A percentile compares a stretch with the other conserved stretches of the same genome.
These are phyloP conservation scores for Asterionellopsis glacialis DNA, from an alignment of 108 stramenopile species.

Conservation along the genomic window DNA sequence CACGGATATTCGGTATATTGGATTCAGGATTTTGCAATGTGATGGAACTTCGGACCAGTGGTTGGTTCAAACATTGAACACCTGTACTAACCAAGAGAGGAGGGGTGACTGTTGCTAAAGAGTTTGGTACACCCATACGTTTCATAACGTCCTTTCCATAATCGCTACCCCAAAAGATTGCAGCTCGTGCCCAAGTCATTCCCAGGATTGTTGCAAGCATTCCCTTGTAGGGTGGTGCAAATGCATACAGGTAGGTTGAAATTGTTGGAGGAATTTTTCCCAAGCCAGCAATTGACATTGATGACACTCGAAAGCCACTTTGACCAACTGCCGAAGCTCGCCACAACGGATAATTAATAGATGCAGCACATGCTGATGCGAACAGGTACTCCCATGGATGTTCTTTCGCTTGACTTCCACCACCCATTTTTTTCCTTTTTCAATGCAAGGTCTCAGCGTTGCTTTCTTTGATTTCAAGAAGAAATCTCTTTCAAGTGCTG, in stretches of 20 bases:
- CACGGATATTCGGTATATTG: constrained; percentile 53
- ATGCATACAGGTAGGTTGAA: constrained; percentile 79
- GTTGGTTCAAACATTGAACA: constrained; percentile 94
- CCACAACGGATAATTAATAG: constrained; percentile 82
- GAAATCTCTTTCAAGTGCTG: too few relatives aligned
- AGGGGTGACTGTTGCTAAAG: constrained; percentile 65
- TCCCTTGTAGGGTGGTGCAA: constrained; percentile 94
- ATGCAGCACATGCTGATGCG: constrained; percentile 70
- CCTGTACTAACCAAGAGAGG: constrained; percentile 73
- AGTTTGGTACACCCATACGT: constrained; percentile 12
- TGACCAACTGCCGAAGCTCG: constrained; percentile 76
- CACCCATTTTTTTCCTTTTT: constrained; percentile 30
- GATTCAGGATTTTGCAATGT: constrained; percentile 88
- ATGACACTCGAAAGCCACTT: constrained; percentile 62
- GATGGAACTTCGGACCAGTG: constrained; percentile 89
- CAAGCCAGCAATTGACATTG: constrained; percentile 22
- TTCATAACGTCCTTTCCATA: constrained; percentile 58
- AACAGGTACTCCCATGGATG: constrained; percentile 70
- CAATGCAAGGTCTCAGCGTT: too few relatives aligned
- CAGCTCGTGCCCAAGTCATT: constrained; percentile 97
- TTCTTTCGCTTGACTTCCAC: constrained; percentile 66
- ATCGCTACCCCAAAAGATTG: constrained; percentile 95
- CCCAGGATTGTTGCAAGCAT: constrained; percentile 83
- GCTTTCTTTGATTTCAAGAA: too few relatives aligned
- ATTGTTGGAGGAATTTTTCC: constrained; percentile 21